Base-by-base conservation (phyloP, 805 yeast species). In the Teunomyces stri region DNA sequence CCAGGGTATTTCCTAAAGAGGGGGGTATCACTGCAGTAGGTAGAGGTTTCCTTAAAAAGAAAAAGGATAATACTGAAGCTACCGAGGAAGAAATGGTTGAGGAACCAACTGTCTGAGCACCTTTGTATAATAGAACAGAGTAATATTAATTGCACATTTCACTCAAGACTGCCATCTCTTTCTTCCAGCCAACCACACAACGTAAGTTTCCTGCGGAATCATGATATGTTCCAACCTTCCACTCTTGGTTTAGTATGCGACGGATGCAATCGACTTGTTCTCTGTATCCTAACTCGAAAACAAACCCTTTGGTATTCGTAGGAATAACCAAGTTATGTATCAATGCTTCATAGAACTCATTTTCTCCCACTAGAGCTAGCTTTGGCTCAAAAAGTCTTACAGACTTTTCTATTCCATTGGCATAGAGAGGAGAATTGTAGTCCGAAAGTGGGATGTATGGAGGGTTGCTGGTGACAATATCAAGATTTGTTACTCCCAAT, bases 391-490 rank as follows among this genome's bases (percentile, higher is more conserved):
- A 84, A 10, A 64, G 34, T 34, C 76, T 67, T 0, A 92, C 98
- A 0, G 96, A 85, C 39, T 57, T 60, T 47, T 82, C 86, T 0
- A 82, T 79, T 3, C 80, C 82, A 33, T 63, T 60, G 6, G 9
- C 42, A 1, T 43, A 37, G 9, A 64, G 43, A 0, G 76, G 65
- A 3, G 64, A 56, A 7, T 51, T 51, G 56, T 77, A 77, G 42
- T 83, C 82, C 0, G 51, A 41, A 2, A 27, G 6, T 0, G 88
- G 81, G 5, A 91, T 84, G 59, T 92, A 92, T 0, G 99, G 99
- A 0, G 99, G 99, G 56, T 92, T 92, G n/a, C 96, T 80, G 0
- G 84, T 76, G 0, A 94, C 59, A 2, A 92, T 45, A 49, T 85
- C 86, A 13, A 71, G 60, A 1, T 36, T 27, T 1, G 40, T 7